Percentiles rank a stretch among this genome's conserved stretches.
phyloP scores from a whole-genome alignment of 306 rosid genomes.

The Carpinus viminea region DNA sequence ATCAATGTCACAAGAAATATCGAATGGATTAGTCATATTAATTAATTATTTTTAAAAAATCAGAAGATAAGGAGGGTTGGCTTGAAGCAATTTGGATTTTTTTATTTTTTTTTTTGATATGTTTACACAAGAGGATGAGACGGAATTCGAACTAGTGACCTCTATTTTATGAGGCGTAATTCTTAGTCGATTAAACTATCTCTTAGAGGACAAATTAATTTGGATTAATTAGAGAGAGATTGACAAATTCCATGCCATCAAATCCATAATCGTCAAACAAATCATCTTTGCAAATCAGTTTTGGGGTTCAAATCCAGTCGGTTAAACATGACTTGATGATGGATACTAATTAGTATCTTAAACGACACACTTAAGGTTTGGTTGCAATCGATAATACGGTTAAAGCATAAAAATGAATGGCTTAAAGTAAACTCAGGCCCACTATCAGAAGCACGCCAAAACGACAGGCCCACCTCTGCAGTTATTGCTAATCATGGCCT shows the following conservation, averaged over 20 bases:
- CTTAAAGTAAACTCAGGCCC: neutral
- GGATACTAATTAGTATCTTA: neutral
- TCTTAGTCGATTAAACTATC: too few species aligned
- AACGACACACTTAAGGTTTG: neutral
- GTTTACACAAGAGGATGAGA: too few species aligned
- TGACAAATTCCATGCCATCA: neutral
- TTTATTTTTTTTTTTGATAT: too few species aligned
- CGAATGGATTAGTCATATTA: too few species aligned
- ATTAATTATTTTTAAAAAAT: too few species aligned
- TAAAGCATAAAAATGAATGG: neutral
- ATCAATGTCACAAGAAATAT: too few species aligned
- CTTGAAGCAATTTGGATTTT: neutral
- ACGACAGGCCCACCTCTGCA: neutral
- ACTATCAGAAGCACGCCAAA: neutral
- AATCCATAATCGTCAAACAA: neutral
- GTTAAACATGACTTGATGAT: neutral
- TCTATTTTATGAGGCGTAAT: too few species aligned
- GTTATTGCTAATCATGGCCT: neutral
- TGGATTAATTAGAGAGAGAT: neutral
- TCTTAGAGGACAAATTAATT: too few species aligned
- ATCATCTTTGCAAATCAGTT: neutral
- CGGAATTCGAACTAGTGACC: too few species aligned
- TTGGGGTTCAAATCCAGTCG: neutral
- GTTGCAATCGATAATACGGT: neutral
- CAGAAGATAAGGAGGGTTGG: neutral